Conservation (phyloP, 441 rosid genomes). For the Euphorbia corollata region DNA sequence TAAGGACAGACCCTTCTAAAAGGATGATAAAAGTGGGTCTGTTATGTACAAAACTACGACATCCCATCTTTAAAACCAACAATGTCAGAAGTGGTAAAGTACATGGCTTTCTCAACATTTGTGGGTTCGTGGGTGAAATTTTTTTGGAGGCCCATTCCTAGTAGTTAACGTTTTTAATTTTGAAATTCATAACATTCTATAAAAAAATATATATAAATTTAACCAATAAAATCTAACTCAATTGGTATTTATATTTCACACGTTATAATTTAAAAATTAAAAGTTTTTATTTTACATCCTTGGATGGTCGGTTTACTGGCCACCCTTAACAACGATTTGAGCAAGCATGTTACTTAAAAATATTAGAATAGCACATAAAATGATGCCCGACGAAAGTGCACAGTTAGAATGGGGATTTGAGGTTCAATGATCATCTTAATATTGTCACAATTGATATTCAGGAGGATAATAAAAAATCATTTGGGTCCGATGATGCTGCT, state of each 20-base stretch:
- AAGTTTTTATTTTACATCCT: too few species aligned
- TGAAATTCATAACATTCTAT: too few species aligned
- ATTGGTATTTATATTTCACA: too few species aligned
- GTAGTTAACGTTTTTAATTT: too few species aligned
- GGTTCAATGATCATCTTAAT: slow-evolving; percentile 34
- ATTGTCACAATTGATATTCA: background rate
- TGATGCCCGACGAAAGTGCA: slow-evolving; percentile 21
- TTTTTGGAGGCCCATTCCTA: too few species aligned
- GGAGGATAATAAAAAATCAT: slow-evolving; percentile 1
- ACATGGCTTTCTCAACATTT: too few species aligned
- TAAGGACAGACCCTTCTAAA: background rate
- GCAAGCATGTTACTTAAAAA: slow-evolving; percentile 47
- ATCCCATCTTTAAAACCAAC: slow-evolving; percentile 48
- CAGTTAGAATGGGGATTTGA: slow-evolving; percentile 35
- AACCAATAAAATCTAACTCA: too few species aligned
- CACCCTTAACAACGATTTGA: too few species aligned
- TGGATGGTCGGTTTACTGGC: too few species aligned
- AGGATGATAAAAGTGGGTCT: slow-evolving; percentile 41
- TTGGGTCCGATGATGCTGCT: background rate
- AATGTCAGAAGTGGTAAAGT: slow-evolving; percentile 58
- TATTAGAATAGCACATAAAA: slow-evolving; percentile 27
- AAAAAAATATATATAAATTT: too few species aligned
- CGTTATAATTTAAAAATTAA: too few species aligned
- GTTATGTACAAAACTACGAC: slow-evolving; percentile 40
- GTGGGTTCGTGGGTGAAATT: too few species aligned